Conservation (phyloP, 257 asterid species). For the Catharanthus roseus region DNA sequence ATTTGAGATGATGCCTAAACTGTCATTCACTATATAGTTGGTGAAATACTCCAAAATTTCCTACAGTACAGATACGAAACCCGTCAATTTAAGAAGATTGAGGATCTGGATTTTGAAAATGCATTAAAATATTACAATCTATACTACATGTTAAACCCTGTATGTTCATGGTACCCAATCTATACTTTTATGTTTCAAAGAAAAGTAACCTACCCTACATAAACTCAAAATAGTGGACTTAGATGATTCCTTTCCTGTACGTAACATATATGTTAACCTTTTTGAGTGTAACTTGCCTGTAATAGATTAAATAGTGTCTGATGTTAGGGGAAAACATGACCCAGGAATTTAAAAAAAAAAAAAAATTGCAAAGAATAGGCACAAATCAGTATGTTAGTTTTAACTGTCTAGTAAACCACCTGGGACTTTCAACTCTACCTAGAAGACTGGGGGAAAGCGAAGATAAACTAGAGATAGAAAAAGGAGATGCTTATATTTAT, state of each 20-base stretch:
- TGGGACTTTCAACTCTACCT: not conserved
- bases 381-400: not conserved
- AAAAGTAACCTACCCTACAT: not conserved
- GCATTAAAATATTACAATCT: not conserved
- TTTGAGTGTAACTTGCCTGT: not conserved
- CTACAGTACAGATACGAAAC: constrained; percentile 29
- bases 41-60: constrained; percentile 81
- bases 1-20: constrained; percentile 67
- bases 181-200: not conserved
- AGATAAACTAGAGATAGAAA: not conserved
- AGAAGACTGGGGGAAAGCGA: not conserved
- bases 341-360: not conserved
- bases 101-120: not conserved
- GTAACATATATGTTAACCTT: not conserved
- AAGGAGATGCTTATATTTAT: not conserved
- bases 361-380: not conserved
- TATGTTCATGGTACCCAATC: not conserved
- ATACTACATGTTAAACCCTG: too few species aligned
- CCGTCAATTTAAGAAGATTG: too few species aligned
- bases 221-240: not conserved
- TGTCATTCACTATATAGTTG: constrained; percentile 74
- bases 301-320: not conserved
- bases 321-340: not conserved
- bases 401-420: not conserved
- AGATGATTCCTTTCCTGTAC: not conserved